Base-by-base conservation (phyloP, 2,329 filamentous ascomycete genomes). In the Cladosporium austrohemisphaericum region DNA sequence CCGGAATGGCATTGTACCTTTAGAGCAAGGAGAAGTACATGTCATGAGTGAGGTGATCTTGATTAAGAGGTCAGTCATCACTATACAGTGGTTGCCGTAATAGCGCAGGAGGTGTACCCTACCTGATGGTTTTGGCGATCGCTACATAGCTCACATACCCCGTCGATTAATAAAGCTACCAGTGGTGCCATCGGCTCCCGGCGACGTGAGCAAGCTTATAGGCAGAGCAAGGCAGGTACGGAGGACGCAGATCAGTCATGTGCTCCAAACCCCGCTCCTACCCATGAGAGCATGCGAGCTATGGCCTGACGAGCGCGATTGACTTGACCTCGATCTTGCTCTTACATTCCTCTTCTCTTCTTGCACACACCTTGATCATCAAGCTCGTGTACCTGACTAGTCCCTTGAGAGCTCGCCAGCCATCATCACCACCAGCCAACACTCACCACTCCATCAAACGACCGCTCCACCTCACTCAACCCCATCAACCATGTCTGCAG, bases 401-500 rank as follows among this genome's bases (percentile, higher is more conserved):
- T 41, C 26, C 29, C 28, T 22, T 23, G 40, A 31, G 40, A 43
- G 18, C 40, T 43, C 40, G 19, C 36, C 19, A 18, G 10, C n/a
- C 16, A 23, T 16, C 28, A 41, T 41, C 37, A 48, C 19, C 11
- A 51, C 26, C 36, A 48, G 43, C 37, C 20, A 36, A 32, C 23
- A n/a, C 4, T 1, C 9, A 7, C 14, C 16, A 20, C 26, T 22
- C 20, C 26, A 20, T 14, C 23, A 41, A 41, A 13, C 38, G 9
- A n/a, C n/a, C n/a, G n/a, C 22, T n/a, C 26, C 19, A 26, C 19
- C 28, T n/a, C n/a, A n/a, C n/a, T n/a, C n/a, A 23, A 32, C 20
- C 28, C 18, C 40, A 41, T 38, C 51, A 54, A 60, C 51, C 56
- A 70, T 84, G 80, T 74, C 80, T 63, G 71, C 75, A 56, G 76